Conservation (phyloP, 352 stramenopile species). For the Pseudoperonospora humuli region DNA sequence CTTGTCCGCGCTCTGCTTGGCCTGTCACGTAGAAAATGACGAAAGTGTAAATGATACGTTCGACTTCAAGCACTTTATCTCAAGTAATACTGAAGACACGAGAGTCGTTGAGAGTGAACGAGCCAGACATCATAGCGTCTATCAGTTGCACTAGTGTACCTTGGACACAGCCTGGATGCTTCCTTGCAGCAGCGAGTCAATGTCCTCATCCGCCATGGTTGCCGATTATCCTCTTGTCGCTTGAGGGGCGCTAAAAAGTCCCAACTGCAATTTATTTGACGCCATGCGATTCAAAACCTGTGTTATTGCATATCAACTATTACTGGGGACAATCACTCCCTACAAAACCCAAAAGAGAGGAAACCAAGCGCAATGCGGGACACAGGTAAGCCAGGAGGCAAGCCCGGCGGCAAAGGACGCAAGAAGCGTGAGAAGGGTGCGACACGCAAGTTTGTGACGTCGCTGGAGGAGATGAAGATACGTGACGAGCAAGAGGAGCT, state of each 20-base stretch:
- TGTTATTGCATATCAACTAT: neutral
- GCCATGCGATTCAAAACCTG: constrained; percentile 16
- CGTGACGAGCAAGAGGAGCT: constrained; percentile 68
- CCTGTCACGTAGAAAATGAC: constrained; percentile 2
- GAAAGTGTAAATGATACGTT: constrained; percentile 6
- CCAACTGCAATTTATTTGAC: constrained; percentile 8
- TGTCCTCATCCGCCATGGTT: constrained; percentile 64
- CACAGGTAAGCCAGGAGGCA: constrained; percentile 27
- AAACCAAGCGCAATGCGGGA: constrained; percentile 48
- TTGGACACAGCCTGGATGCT: constrained; percentile 51
- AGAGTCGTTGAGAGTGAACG: neutral
- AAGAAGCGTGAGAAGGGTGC: constrained; percentile 75
- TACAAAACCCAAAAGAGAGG: no score
- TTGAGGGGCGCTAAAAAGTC: constrained; percentile 15
- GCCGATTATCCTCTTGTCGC: constrained; percentile 8
- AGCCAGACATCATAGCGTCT: constrained; percentile 1
- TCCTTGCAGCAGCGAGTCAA: constrained; percentile 74
- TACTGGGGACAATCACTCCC: no score
- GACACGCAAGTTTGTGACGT: constrained; percentile 73
- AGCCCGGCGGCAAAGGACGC: constrained; percentile 46
- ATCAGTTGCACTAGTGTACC: constrained; percentile 18
- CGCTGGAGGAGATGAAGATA: constrained; percentile 72
- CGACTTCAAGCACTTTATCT: constrained; percentile 2
- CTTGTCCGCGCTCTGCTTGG: constrained; percentile 19
- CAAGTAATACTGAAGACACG: neutral